Evolutionary conservation across 164 flowering plant genomes (phyloP), one percentile per base, ranked within the genome.

Genomic region (Houttuynia cordata): DNA sequence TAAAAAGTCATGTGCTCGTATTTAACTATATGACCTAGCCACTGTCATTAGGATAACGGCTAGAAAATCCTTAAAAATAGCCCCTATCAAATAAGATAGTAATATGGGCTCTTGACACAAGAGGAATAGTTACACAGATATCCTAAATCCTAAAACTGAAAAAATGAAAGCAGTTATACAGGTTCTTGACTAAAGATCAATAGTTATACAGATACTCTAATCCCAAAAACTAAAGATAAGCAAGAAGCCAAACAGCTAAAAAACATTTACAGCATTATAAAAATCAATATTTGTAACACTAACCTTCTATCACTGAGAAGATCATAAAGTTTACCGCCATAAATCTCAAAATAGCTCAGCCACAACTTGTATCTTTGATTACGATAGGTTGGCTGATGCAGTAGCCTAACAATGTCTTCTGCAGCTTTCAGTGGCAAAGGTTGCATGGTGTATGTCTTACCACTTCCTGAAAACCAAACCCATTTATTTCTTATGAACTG

Each of bases 311-410:
- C 99, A 70, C 87, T 81, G 52, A 94, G 99, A 74, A 94, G 97
- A 77, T 93, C 99, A 75, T 64, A 93, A 47, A 93, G 91, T 64
- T 93, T 93, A 61, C 99, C 99, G 45, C 99, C 99, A 74, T 93
- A 93, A 63, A 93, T 93, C 80, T 93, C 99, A 73, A 93, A 93
- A 72, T 74, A 93, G 76, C 99, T 93, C 57, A 93, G 92, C 99
- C 99, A 93, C 75, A 93, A 70, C 64, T 83, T 90, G 69, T 80
- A 86, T 62, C 77, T 81, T 73, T 93, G 97, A 72, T 75, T 86
- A 24, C 80, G 85, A 60, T 94, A 94, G 19, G 67, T 71, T 63
- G 99, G 99, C 64, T 94, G 96, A 71, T 79, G 89, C 79, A 94
- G 78, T 59, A 78, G 72, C 67, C 95, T 79, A 60, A 91, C 87